Evolutionary conservation across 345 rosid species (phyloP).

Genomic region (Ceriops decandra): DNA sequence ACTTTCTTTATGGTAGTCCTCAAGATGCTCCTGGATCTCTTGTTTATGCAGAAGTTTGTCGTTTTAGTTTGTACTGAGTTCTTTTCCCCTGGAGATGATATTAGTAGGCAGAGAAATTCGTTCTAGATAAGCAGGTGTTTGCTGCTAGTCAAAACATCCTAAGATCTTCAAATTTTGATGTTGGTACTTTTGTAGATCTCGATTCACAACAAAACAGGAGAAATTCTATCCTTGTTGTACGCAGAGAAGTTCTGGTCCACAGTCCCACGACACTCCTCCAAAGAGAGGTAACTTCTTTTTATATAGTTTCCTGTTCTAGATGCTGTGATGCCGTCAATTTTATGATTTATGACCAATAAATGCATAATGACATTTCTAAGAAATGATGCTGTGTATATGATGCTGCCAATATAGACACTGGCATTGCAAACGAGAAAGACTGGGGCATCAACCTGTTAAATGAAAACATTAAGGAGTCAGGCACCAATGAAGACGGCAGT

Average conservation of each 20-base stretch:
- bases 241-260: slow-evolving; percentile 80
- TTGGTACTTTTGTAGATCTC: slow-evolving; percentile 45
- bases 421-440: slow-evolving; percentile 97
- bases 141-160: neutral
- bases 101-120: neutral
- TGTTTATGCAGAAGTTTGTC: neutral
- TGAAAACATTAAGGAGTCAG: slow-evolving; percentile 78
- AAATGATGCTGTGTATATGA: slow-evolving; percentile 9
- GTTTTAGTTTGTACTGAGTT: neutral
- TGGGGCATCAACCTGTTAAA: slow-evolving; percentile 87
- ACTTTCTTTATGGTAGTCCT: neutral
- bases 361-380: neutral
- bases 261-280: slow-evolving; percentile 86
- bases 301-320: neutral
- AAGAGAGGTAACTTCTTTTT: slow-evolving; percentile 56
- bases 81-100: too few relatives aligned
- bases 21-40: neutral
- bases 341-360: too few relatives aligned
- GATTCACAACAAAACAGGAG: slow-evolving; percentile 63
- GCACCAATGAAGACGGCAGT: slow-evolving; percentile 87
- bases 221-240: slow-evolving; percentile 79
- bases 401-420: slow-evolving; percentile 62
- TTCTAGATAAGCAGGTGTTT: neutral
- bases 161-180: neutral
- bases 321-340: neutral